Evolutionary conservation across 2,329 filamentous ascomycete species (phyloP).

Genomic region (Byssoonygena ceratinophila): DNA sequence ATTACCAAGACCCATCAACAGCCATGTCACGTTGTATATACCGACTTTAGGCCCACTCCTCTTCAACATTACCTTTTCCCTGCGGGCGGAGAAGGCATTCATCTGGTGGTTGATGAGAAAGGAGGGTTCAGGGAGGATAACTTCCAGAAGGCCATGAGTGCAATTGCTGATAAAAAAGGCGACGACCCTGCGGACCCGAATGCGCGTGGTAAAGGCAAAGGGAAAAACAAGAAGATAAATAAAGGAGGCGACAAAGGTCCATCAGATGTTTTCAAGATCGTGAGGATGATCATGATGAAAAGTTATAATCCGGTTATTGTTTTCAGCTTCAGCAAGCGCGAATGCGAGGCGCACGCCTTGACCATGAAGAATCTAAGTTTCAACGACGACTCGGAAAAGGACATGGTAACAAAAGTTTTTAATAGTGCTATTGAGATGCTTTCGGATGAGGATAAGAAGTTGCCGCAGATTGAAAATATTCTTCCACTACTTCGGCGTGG

Average conservation of each 20-base stretch:
- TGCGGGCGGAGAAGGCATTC: slow-evolving; percentile 80
- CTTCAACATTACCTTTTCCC: slow-evolving; percentile 98
- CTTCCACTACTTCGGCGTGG: slow-evolving; percentile 79
- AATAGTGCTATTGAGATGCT: slow-evolving; percentile 84
- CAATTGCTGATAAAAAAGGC: slow-evolving; percentile 78
- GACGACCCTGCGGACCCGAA: slow-evolving; percentile 69
- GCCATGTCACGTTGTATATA: slow-evolving; percentile 97
- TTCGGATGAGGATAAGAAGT: slow-evolving; percentile 76
- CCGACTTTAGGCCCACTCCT: slow-evolving; percentile 92
- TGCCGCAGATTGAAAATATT: slow-evolving; percentile 85
- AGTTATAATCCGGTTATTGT: slow-evolving; percentile 97
- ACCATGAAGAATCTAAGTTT: slow-evolving; percentile 79
- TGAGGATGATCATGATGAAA: slow-evolving; percentile 97
- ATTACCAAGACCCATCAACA: slow-evolving; percentile 96
- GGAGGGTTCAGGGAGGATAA: slow-evolving; percentile 93
- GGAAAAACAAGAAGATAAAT: slow-evolving; percentile 83
- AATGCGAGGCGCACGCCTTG: slow-evolving; percentile 83
- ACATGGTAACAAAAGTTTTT: slow-evolving; percentile 90
- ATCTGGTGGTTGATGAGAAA: slow-evolving; percentile 92
- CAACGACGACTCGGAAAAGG: slow-evolving; percentile 92
- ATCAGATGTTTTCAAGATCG: slow-evolving; percentile 91
- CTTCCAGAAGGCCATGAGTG: slow-evolving; percentile 89
- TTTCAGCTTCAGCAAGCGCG: slow-evolving; percentile 98
- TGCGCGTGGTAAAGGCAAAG: slow-evolving; percentile 72
- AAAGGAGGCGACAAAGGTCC: slow-evolving; percentile 66